phyloP scores from a whole-genome alignment of 768 basidiomycete species.

The Boletellus emodensis region DNA sequence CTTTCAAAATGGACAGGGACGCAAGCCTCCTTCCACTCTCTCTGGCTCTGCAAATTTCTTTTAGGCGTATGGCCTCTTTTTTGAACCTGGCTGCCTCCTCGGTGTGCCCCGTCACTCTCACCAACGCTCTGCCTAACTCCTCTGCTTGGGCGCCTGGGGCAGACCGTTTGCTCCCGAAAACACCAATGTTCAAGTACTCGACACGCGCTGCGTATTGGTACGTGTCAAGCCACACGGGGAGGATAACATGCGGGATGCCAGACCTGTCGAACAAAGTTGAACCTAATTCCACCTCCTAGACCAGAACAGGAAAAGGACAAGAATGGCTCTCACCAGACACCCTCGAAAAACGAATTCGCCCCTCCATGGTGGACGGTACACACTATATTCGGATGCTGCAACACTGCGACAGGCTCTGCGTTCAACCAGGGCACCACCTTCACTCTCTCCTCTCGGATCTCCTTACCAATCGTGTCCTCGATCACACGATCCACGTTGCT shows the following conservation, averaged over 20 bases:
- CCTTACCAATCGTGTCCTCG: not conserved
- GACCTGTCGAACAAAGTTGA: slow-evolving; percentile 2
- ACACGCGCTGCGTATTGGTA: slow-evolving; percentile 3
- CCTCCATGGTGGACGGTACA: slow-evolving; percentile 4
- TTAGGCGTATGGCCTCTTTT: not conserved
- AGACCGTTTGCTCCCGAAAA: slow-evolving; percentile 2
- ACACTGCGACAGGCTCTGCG: slow-evolving; percentile 6
- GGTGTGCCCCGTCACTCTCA: slow-evolving; percentile 1
- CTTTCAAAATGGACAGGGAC: not conserved
- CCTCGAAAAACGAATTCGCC: not conserved
- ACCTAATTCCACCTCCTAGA: too few species aligned
- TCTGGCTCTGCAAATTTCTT: not conserved
- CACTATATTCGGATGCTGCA: slow-evolving; percentile 1
- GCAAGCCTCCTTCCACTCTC: slow-evolving; percentile 3
- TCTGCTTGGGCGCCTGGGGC: slow-evolving; percentile 1
- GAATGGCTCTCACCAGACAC: not conserved
- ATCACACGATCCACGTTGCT: not conserved
- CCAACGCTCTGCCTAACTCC: slow-evolving; percentile 3
- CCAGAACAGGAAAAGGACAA: not conserved
- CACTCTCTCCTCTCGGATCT: slow-evolving; percentile 5
- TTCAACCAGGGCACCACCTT: slow-evolving; percentile 12
- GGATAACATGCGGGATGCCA: slow-evolving; percentile 7
- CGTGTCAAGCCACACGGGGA: slow-evolving; percentile 11
- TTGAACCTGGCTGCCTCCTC: slow-evolving; percentile 3
- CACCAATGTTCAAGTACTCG: slow-evolving; percentile 2